Conservation (phyloP, 352 stramenopile genomes). For the Phytopythium aichiense region DNA sequence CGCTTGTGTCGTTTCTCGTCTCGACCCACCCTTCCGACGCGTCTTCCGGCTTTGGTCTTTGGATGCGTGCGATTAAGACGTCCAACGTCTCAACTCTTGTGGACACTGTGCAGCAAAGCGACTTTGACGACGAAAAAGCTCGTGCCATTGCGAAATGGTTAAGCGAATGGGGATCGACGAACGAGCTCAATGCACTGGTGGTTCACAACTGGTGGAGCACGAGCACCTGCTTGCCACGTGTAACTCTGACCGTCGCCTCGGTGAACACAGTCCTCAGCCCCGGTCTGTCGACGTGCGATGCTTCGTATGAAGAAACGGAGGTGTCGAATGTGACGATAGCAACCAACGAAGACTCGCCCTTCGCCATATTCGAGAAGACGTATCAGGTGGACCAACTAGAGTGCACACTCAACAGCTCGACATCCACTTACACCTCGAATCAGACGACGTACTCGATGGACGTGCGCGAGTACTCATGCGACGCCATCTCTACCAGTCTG, state of each 20-base stretch:
- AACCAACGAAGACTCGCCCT: conserved; percentile 27
- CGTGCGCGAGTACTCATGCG: conserved; percentile 39
- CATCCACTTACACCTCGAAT: conserved; percentile 25
- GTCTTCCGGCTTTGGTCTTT: conserved; percentile 29
- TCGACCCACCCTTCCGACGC: conserved; percentile 24
- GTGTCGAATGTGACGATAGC: conserved; percentile 10
- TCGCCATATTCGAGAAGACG: conserved; percentile 31
- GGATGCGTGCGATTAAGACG: conserved; percentile 36
- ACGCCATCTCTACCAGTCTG: conserved; percentile 37
- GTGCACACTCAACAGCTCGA: conserved; percentile 22
- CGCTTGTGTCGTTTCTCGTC: conserved; percentile 35
- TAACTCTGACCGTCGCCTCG: conserved; percentile 6
- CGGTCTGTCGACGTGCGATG: conserved; percentile 14
- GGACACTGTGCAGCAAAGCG: conserved; percentile 12
- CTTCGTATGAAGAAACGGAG: conserved; percentile 26
- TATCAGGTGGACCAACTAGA: conserved; percentile 27
- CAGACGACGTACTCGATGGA: conserved; percentile 23
- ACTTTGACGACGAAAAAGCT: conserved; percentile 15
- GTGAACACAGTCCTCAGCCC: conserved; percentile 8
- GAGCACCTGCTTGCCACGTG: conserved; percentile 38
- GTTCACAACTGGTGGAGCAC: conserved; percentile 52
- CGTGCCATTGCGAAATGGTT: conserved; percentile 37
- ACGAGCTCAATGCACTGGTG: conserved; percentile 33
- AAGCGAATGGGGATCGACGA: conserved; percentile 18
- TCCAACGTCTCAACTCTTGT: conserved; percentile 18